A percentile compares a stretch with the other conserved stretches of the same genome.
phyloP scores from a whole-genome alignment of 2,329 filamentous ascomycete species.

The Penicillium sumatraense region DNA sequence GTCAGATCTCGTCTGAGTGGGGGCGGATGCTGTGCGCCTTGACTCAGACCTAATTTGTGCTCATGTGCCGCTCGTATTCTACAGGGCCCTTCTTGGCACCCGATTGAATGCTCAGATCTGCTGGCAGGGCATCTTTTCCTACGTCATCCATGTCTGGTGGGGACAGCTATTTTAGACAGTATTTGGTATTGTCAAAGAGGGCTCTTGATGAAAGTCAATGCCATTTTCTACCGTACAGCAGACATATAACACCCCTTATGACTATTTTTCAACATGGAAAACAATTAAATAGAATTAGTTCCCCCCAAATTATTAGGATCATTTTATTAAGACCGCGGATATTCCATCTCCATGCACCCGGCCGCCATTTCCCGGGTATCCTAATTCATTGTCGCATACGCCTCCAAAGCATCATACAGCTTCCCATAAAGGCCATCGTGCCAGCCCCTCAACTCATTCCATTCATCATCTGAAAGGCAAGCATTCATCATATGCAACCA shows the following conservation, averaged over 20 bases:
- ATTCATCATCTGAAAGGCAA: slow-evolving; percentile 52
- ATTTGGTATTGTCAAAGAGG: no score
- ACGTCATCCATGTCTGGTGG: no score
- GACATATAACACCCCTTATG: no score
- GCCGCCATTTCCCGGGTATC: slow-evolving; percentile 15
- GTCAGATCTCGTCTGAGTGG: not conserved
- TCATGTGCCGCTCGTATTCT: not conserved
- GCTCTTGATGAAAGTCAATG: no score
- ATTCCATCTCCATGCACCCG: not conserved
- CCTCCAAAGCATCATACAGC: slow-evolving; percentile 54
- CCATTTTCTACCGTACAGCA: no score
- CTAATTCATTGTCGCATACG: slow-evolving; percentile 30
- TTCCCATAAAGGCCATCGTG: slow-evolving; percentile 57
- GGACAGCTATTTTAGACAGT: no score
- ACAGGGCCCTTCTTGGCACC: not conserved
- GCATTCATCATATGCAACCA: slow-evolving; percentile 57
- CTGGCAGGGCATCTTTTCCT: no score
- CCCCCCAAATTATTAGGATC: no score
- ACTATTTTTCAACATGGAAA: no score
- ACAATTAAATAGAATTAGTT: no score
- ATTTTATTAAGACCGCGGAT: not conserved
- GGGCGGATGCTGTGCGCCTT: not conserved
- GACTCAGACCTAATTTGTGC: not conserved
- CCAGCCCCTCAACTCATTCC: slow-evolving; percentile 54
- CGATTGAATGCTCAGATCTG: not conserved